phyloP scores from a whole-genome alignment of 2,329 filamentous ascomycete genomes.

The Cordyceps tenuipes region DNA sequence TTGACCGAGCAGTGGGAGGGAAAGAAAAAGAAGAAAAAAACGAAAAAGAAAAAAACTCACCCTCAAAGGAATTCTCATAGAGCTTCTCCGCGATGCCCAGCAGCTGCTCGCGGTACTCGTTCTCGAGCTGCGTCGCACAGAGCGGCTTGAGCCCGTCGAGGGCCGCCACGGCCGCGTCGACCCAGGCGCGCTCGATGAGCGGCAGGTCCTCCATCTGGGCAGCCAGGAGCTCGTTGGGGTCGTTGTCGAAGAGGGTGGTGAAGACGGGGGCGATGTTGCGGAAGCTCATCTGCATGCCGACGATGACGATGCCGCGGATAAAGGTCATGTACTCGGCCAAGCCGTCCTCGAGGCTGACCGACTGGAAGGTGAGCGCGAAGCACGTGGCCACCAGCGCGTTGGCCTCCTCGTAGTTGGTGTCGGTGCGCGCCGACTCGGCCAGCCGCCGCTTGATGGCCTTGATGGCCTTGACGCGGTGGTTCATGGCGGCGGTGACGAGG shows the following conservation, averaged over 20 bases:
- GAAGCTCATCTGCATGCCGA: constrained; percentile 45
- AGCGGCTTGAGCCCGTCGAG: constrained; percentile 36
- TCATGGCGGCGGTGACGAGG: constrained; percentile 50
- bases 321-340: constrained; percentile 54
- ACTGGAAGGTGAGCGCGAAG: constrained; percentile 52
- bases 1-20: too few relatives aligned
- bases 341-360: constrained; percentile 48
- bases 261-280: constrained; percentile 43
- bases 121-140: constrained; percentile 34
- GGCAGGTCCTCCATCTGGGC: constrained; percentile 39
- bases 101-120: constrained; percentile 37
- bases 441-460: constrained; percentile 51
- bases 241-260: constrained; percentile 34
- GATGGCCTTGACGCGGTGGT: constrained; percentile 58
- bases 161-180: constrained; percentile 36
- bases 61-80: constrained; percentile 43
- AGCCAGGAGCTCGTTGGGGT: constrained; percentile 33
- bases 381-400: constrained; percentile 53
- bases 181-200: constrained; percentile 36
- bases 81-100: constrained; percentile 42
- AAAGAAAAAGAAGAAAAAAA: neutral
- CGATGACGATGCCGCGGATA: constrained; percentile 47
- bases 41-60: constrained; percentile 26
- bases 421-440: constrained; percentile 30
- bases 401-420: constrained; percentile 41